Evolutionary conservation across 495 filamentous ascomycete species (phyloP).

Genomic region (Tuber brumale): DNA sequence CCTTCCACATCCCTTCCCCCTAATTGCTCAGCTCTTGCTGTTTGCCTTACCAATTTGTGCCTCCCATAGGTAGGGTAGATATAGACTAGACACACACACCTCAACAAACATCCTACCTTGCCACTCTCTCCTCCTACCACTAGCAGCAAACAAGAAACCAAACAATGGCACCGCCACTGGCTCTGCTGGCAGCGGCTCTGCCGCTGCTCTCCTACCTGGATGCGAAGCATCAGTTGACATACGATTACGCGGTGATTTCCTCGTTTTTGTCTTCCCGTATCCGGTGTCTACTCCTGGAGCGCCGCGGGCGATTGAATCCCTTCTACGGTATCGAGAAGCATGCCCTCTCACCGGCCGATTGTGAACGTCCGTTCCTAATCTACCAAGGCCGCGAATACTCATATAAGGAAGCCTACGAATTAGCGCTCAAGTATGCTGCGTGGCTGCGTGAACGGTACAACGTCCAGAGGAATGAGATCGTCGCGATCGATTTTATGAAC

Average conservation of each 20-base stretch:
- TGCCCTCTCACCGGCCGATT: slow-evolving; percentile 52
- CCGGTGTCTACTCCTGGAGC: slow-evolving; percentile 46
- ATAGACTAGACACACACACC: not conserved
- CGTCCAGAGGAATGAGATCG: slow-evolving; percentile 69
- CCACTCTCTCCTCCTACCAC: slow-evolving; percentile 13
- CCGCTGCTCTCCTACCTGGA: slow-evolving; percentile 67
- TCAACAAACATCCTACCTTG: slow-evolving; percentile 5
- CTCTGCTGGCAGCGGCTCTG: slow-evolving; percentile 45
- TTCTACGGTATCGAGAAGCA: slow-evolving; percentile 75
- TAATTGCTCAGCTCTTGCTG: not conserved
- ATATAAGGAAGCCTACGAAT: slow-evolving; percentile 73
- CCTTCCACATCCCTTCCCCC: not conserved
- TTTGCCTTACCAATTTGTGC: not conserved
- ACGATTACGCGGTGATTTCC: slow-evolving; percentile 57
- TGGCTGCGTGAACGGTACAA: slow-evolving; percentile 70
- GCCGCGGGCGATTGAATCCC: slow-evolving; percentile 57
- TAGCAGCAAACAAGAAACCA: not conserved
- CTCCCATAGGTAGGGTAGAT: not conserved
- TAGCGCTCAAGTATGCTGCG: slow-evolving; percentile 65
- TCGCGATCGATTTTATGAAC: slow-evolving; percentile 87
- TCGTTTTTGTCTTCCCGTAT: slow-evolving; percentile 47
- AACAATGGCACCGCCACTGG: not conserved
- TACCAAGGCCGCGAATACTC: slow-evolving; percentile 72
- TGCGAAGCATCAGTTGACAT: slow-evolving; percentile 59
- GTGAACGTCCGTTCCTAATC: slow-evolving; percentile 55